phyloP scores from a whole-genome alignment of 2,329 filamentous ascomycete species.

The Penicillium concentricum region DNA sequence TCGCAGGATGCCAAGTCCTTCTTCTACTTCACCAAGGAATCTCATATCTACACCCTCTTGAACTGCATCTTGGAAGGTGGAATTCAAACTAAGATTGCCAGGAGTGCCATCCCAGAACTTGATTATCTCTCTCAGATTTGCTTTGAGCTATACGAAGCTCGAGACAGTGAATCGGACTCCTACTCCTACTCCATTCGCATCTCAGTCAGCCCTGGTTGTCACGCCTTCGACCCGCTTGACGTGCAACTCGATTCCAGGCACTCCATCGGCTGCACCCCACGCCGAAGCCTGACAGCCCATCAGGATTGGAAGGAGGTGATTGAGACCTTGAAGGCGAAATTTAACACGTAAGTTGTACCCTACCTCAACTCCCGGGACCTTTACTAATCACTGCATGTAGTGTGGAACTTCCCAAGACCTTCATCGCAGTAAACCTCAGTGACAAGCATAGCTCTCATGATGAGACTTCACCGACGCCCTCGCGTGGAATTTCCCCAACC shows the following conservation, averaged over 20 bases:
- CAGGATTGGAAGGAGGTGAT: constrained; percentile 97
- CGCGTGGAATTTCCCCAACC: neutral
- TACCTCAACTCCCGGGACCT: constrained; percentile 9
- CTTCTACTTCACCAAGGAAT: constrained; percentile 99
- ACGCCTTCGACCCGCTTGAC: constrained; percentile 93
- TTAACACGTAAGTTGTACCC: constrained; percentile 71
- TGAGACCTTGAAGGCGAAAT: constrained; percentile 89
- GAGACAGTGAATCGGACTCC: constrained; percentile 71
- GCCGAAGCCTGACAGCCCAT: constrained; percentile 84
- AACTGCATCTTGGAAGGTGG: constrained; percentile 98
- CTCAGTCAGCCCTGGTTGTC: constrained; percentile 90
- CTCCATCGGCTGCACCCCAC: constrained; percentile 90
- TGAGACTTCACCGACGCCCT: neutral
- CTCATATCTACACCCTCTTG: constrained; percentile 94
- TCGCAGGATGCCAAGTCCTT: constrained; percentile 92
- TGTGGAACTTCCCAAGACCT: constrained; percentile 53
- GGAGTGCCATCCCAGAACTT: constrained; percentile 91
- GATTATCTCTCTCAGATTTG: constrained; percentile 98
- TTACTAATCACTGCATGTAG: constrained; percentile 24
- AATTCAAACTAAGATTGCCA: constrained; percentile 93
- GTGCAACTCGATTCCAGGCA: constrained; percentile 95
- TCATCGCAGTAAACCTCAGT: constrained; percentile 52
- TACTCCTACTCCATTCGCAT: constrained; percentile 97
- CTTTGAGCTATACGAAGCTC: constrained; percentile 95
- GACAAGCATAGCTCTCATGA: constrained; percentile 45